Evolutionary conservation across 2,329 filamentous ascomycete species (phyloP), one percentile per base, ranked within the genome.

Genomic region (Berkeleyomyces rouxiae): DNA sequence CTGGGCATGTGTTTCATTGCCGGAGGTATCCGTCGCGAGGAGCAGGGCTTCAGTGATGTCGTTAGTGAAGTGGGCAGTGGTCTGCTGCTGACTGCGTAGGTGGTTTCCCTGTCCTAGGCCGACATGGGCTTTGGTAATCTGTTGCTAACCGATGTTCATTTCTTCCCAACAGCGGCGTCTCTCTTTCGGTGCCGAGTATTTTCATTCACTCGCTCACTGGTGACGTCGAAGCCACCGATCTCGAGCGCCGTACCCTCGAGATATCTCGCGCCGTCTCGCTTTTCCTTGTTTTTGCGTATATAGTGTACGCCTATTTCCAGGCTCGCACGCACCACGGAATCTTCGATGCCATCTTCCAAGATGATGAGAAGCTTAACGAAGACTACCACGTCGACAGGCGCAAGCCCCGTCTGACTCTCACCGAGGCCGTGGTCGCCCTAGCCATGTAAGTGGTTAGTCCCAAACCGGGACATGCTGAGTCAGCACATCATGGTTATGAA

Each of bases 1-100:
- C 74, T 95, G 36, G 90, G 90, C 0, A 70, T 85, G 61, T 93
- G 88, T 71, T 95, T 95, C 75, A 82, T 92, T 65, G 80, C 84
- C 31, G 88, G 88, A 47, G 89, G 90, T 7, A 67, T 92, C 43
- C 76, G 78, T 61, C 81, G 84, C 40, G 78, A 87, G 4, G 82
- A 87, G 67, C 82, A 90, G 67, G 77, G 76, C 13, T 93, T 95
- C 70, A 85, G 87, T 69, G 82, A 86, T 64, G 84, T 84, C 3
- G 80, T 95, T 63, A 87, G 84, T 67, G 90, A 95, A 73, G 86
- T 87, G 6, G 89, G 89, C 16, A 88, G 82, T 58, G 88, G 87
- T 1, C 72, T 95, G 58, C 76, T 95, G 31, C 76, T 95, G 60
- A 88, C 89, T 63, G 88, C 88, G 74, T 88, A 82, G 67, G 87